phyloP scores from a whole-genome alignment of 1,284 basidiomycete species.

The Tilletia indica region DNA sequence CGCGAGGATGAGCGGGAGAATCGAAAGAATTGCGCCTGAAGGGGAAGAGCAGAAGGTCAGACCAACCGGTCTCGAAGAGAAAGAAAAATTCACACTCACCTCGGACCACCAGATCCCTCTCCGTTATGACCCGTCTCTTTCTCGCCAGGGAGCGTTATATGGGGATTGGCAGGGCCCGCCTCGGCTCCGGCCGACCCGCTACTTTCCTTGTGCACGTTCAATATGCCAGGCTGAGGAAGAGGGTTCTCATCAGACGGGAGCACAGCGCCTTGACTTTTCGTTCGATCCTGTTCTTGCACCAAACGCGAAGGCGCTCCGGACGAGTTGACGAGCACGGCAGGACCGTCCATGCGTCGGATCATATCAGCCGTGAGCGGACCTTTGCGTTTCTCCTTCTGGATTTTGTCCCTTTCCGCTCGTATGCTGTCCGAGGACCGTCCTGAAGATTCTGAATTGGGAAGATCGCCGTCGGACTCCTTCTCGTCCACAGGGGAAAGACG shows the following conservation, averaged over 20 bases:
- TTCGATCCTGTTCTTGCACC: neutral
- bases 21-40: slow-evolving; percentile 11
- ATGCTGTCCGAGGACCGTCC: slow-evolving; percentile 28
- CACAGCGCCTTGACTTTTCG: neutral
- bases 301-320: slow-evolving; percentile 28
- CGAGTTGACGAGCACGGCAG: slow-evolving; percentile 51
- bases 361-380: slow-evolving; percentile 50
- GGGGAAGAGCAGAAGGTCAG: neutral
- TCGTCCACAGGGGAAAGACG: slow-evolving; percentile 28
- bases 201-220: neutral
- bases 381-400: slow-evolving; percentile 33
- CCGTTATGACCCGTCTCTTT: neutral
- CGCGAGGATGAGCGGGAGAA: neutral
- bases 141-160: neutral
- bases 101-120: slow-evolving; percentile 5
- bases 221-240: neutral
- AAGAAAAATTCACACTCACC: neutral
- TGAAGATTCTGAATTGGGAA: slow-evolving; percentile 18
- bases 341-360: slow-evolving; percentile 51
- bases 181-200: neutral
- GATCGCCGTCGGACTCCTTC: slow-evolving; percentile 24
- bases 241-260: neutral
- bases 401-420: slow-evolving; percentile 27
- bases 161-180: neutral
- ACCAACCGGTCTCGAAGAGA: neutral